Base-by-base conservation (phyloP, 1,284 basidiomycete genomes). In the Cutaneotrichosporon dermatis region DNA sequence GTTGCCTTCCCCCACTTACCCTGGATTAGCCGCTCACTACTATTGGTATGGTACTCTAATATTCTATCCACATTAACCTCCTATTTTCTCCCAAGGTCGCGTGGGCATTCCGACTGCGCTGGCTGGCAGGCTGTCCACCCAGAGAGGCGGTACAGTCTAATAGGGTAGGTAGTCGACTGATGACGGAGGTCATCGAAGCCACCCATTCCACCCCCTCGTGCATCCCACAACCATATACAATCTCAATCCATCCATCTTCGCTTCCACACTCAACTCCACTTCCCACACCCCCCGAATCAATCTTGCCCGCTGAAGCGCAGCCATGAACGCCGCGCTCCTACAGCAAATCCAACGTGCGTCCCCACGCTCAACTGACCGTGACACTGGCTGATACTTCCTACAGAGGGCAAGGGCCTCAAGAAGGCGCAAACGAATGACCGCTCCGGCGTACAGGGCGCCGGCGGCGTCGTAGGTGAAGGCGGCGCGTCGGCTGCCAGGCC, bases 381-480 rank as follows among this genome's bases (percentile, higher is more conserved):
- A 25, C 25, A 25, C 25, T 25, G 25, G 25, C 25, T 25, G 25
- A 25, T n/a, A 6, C 54, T 49, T 11, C 46, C 39, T 9, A 9
- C 59, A 79, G 83, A 85, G 0, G 90, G 91, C 35, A 91, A 84
- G 77, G 83, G 65, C 60, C 81, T 93, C 58, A 92, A 87, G 81
- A 92, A 93, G 76, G 79, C 88, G 10, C 81, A 83, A 60, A 94
- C 90, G 6, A 83, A 86, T 82, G 92, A 94, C 74, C 83, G 88
- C 46, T 93, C 90, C 71, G 86, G 78, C 6, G 80, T 80, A 9
- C 79, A 80, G n/a, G 80, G 79, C 4, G 75, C 76, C 9, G 74
- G 75, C 35, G 79, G 77, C 15, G 72, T 77, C 49, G 77, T 66
- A 1, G 62, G 62, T 11, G 60, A 58, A 2, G 62, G 57, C n/a